Evolutionary conservation across 345 rosid genomes (phyloP).

Genomic region (Lumnitzera littorea): DNA sequence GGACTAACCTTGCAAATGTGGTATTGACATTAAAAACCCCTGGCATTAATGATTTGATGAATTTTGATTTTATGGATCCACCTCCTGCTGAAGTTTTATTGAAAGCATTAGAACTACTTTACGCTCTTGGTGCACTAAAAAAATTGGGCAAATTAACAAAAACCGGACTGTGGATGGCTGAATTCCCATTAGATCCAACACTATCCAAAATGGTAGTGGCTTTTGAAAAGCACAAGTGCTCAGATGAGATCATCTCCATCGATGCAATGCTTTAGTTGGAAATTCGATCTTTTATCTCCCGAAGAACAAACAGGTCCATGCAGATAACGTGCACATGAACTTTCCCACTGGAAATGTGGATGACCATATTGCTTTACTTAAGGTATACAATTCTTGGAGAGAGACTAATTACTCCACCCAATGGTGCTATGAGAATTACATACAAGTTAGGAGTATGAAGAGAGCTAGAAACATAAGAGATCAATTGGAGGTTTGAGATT

Average conservation of each 20-base stretch:
- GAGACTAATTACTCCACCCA: conserved; percentile 93
- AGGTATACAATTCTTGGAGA: conserved; percentile 94
- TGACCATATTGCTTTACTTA: conserved; percentile 84
- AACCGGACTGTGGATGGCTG: conserved; percentile 92
- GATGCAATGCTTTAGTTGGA: conserved; percentile 92
- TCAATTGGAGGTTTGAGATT: conserved; percentile 94
- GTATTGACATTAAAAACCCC: conserved; percentile 92
- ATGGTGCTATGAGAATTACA: conserved; percentile 99
- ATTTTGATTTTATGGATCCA: conserved; percentile 97
- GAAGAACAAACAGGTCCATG: conserved; percentile 95
- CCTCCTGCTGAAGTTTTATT: conserved; percentile 95
- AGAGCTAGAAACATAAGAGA: conserved; percentile 93
- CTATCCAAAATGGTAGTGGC: conserved; percentile 86
- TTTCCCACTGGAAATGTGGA: conserved; percentile 90
- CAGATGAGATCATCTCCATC: conserved; percentile 78
- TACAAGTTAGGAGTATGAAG: conserved; percentile 98
- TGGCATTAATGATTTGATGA: conserved; percentile 82
- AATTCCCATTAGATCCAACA: conserved; percentile 95
- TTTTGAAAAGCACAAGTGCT: conserved; percentile 82
- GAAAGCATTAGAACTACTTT: conserved; percentile 76
- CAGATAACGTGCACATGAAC: conserved; percentile 90
- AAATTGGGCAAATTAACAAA: conserved; percentile 92
- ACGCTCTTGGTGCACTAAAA: conserved; percentile 83
- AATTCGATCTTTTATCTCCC: conserved; percentile 94
- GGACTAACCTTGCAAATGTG: conserved; percentile 93